Conservation (phyloP, 1,284 basidiomycete genomes). For the Peniophora sp. region DNA sequence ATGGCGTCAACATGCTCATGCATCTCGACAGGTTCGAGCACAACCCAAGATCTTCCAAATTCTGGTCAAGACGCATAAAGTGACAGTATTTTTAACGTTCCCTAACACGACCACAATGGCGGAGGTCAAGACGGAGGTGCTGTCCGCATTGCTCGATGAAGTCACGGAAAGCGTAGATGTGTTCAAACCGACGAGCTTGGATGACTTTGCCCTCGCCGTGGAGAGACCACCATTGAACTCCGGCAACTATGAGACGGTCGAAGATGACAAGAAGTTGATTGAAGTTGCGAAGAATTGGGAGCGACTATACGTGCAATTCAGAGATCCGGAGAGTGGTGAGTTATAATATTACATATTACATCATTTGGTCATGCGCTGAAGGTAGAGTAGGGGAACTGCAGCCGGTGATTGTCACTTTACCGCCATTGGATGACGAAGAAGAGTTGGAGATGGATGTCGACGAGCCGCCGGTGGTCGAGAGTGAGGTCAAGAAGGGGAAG, state of each 20-base stretch:
- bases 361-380: background rate
- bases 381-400: conserved; percentile 26
- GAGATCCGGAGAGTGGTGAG: conserved; percentile 41
- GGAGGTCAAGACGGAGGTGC: conserved; percentile 50
- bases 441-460: conserved; percentile 9
- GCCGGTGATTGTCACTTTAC: conserved; percentile 35
- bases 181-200: conserved; percentile 32
- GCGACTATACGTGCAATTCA: conserved; percentile 55
- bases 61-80: conserved; percentile 60
- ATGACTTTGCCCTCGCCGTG: conserved; percentile 65
- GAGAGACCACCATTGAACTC: conserved; percentile 31
- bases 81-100: conserved; percentile 53
- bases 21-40: conserved; percentile 16
- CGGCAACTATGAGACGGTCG: conserved; percentile 44
- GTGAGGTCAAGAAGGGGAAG: conserved; percentile 33
- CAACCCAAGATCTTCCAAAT: conserved; percentile 56
- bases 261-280: conserved; percentile 36
- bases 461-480: conserved; percentile 9
- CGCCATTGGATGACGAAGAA: conserved; percentile 35
- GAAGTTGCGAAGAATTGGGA: conserved; percentile 57
- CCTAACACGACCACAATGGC: conserved; percentile 45
- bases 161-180: conserved; percentile 29
- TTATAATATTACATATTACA: conserved; percentile 4
- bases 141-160: conserved; percentile 44
- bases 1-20: too few species aligned